A percentile compares a stretch with the other conserved stretches of the same genome.
These are phyloP conservation scores for Karstenula rhodostoma DNA, from an alignment of 2,329 filamentous ascomycete species.

Conservation along the genomic window DNA sequence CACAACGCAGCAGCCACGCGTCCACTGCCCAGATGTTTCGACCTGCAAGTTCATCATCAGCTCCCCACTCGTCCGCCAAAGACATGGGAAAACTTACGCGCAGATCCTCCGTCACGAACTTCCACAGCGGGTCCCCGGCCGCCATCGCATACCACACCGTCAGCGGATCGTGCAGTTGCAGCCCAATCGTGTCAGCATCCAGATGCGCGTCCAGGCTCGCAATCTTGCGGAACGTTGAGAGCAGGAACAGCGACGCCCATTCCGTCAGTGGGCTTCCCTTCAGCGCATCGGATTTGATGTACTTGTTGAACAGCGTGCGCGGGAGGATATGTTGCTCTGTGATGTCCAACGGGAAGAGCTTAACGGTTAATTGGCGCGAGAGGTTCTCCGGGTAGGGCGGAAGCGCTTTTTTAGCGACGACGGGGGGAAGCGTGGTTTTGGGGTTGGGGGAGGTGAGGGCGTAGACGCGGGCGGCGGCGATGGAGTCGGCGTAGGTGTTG, in stretches of 20 bases:
- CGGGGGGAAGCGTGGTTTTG: conserved; percentile 78
- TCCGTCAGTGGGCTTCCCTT: conserved; percentile 53
- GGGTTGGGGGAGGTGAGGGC: conserved; percentile 66
- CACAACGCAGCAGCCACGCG: conserved; percentile 85
- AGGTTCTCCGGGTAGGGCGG: conserved; percentile 53
- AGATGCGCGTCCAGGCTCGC: conserved; percentile 48
- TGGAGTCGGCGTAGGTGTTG: conserved; percentile 86
- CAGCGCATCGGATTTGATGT: conserved; percentile 33
- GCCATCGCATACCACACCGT: conserved; percentile 49
- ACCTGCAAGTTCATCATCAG: conserved; percentile 51
- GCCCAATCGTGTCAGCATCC: conserved; percentile 45
- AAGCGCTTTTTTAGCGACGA: conserved; percentile 49
- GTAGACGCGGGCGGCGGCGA: conserved; percentile 59
- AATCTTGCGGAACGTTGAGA: conserved; percentile 56
- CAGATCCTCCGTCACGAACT: conserved; percentile 71
- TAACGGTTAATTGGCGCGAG: conserved; percentile 53
- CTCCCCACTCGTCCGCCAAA: too few relatives aligned
- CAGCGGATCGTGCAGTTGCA: conserved; percentile 59
- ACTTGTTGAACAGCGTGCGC: conserved; percentile 47
- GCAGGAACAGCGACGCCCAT: conserved; percentile 57
- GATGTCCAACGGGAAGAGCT: conserved; percentile 59
- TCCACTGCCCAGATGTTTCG: conserved; percentile 94
- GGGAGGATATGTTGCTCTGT: conserved; percentile 55
- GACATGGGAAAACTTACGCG: conserved; percentile 49
- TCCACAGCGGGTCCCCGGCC: conserved; percentile 37